These are phyloP conservation scores for Conidiobolus incongruus DNA, from an alignment of 371 early-diverging fungal genomes.

Conservation along the genomic window DNA sequence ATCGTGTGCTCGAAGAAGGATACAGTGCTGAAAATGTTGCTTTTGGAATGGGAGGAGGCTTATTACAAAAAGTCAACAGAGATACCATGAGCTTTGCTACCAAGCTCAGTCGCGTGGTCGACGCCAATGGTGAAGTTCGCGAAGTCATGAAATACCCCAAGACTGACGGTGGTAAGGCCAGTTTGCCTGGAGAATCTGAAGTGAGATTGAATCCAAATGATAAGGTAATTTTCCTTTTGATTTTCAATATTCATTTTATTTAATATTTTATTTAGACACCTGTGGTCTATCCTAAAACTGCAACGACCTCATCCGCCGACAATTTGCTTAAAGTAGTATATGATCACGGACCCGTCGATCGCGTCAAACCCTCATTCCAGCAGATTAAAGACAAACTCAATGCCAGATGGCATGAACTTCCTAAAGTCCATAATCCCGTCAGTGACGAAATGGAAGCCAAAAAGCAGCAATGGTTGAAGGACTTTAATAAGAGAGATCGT, in stretches of 20 bases:
- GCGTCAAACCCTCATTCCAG: constrained; percentile 21
- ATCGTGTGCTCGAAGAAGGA: constrained; percentile 21
- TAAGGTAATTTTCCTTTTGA: not conserved
- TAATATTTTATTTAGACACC: constrained; percentile 14
- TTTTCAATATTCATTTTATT: not conserved
- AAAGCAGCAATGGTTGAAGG: constrained; percentile 2
- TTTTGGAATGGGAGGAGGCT: constrained; percentile 69
- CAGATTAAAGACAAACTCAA: constrained; percentile 18
- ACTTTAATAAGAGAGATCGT: too few species aligned
- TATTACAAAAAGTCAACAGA: constrained; percentile 46
- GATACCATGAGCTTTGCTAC: constrained; percentile 70
- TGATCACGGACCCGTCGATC: constrained; percentile 18
- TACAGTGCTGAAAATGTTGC: constrained; percentile 44
- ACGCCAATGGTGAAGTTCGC: constrained; percentile 2
- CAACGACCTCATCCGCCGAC: constrained; percentile 4
- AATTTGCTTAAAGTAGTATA: constrained; percentile 21
- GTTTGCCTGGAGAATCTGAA: constrained; percentile 41
- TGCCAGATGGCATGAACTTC: constrained; percentile 18
- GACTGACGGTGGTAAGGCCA: constrained; percentile 30
- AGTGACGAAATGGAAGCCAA: constrained; percentile 10
- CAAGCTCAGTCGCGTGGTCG: constrained; percentile 18
- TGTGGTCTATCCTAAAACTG: constrained; percentile 13
- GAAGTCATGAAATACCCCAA: constrained; percentile 66
- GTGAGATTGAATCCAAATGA: constrained; percentile 9
- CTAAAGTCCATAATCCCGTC: constrained; percentile 13